Evolutionary conservation across 306 rosid species (phyloP).

Genomic region (Quercus aquifolioides): DNA sequence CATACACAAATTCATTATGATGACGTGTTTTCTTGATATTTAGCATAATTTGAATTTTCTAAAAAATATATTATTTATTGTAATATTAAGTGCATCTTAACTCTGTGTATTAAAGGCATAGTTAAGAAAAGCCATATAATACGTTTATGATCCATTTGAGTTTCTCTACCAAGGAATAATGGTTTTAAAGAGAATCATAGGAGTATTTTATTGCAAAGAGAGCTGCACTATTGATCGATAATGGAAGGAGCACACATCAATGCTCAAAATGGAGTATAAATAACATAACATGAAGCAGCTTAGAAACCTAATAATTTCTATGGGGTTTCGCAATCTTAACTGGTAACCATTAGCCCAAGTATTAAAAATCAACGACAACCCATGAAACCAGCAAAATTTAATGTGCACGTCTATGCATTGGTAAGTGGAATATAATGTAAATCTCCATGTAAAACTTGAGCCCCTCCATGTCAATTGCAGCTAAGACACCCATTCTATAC

Average conservation of each 20-base stretch:
- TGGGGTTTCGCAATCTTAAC: constrained; percentile 46
- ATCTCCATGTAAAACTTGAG: background rate
- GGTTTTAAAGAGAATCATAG: background rate
- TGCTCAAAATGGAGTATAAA: constrained; percentile 24
- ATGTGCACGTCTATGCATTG: constrained; percentile 43
- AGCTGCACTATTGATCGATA: constrained; percentile 14
- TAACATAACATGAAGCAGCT: constrained; percentile 24
- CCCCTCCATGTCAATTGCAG: background rate
- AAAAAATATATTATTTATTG: too few species aligned
- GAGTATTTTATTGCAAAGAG: background rate
- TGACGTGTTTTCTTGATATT: too few species aligned
- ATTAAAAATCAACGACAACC: constrained; percentile 24
- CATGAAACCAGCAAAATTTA: constrained; percentile 30
- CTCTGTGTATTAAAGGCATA: too few species aligned
- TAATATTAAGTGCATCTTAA: too few species aligned
- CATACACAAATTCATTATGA: too few species aligned
- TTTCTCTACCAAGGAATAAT: background rate
- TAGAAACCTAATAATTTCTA: constrained; percentile 30
- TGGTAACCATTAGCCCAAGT: constrained; percentile 31
- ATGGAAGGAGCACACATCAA: constrained; percentile 32
- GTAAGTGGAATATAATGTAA: constrained; percentile 32
- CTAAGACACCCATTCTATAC: too few species aligned
- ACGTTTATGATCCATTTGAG: background rate
- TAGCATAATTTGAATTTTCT: too few species aligned
- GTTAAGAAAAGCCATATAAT: background rate